Percentiles rank a stretch among this genome's conserved stretches.
These are phyloP conservation scores for Tricladium varicosporioides DNA, from an alignment of 2,329 filamentous ascomycete species.

Conservation along the genomic window DNA sequence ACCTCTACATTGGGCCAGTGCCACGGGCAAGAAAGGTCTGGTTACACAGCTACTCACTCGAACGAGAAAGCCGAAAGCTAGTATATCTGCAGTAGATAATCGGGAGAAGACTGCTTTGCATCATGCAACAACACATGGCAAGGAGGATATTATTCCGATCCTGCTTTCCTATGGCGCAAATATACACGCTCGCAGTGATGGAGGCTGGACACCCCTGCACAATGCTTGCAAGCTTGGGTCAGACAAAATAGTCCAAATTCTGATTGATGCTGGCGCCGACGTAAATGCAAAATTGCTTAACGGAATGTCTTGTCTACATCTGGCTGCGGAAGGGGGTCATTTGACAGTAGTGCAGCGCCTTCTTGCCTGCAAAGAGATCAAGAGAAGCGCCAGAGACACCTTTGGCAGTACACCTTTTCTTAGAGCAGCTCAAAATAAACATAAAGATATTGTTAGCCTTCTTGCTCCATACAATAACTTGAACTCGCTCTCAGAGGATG, in stretches of 20 bases:
- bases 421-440: slow-evolving; percentile 24
- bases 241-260: slow-evolving; percentile 22
- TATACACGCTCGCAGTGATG: slow-evolving; percentile 19
- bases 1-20: slow-evolving; percentile 29
- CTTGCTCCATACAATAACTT: slow-evolving; percentile 26
- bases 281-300: slow-evolving; percentile 27
- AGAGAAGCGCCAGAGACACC: slow-evolving; percentile 21
- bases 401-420: slow-evolving; percentile 30
- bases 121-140: slow-evolving; percentile 19
- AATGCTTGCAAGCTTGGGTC: slow-evolving; percentile 25
- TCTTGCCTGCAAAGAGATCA: slow-evolving; percentile 20
- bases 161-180: slow-evolving; percentile 22
- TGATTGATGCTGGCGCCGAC: slow-evolving; percentile 23
- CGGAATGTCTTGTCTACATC: slow-evolving; percentile 25
- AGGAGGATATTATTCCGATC: slow-evolving; percentile 26
- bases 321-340: slow-evolving; percentile 26
- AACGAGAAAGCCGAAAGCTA: slow-evolving; percentile 14
- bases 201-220: slow-evolving; percentile 27
- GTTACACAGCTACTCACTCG: slow-evolving; percentile 23
- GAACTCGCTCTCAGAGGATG: slow-evolving; percentile 25
- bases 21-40: slow-evolving; percentile 25
- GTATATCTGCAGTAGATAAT: slow-evolving; percentile 22
- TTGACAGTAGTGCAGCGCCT: slow-evolving; percentile 22
- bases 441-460: slow-evolving; percentile 25
- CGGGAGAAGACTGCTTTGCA: slow-evolving; percentile 28